These are phyloP conservation scores for Solidago caesia DNA, from an alignment of 129 eudicot species.

Conservation along the genomic window DNA sequence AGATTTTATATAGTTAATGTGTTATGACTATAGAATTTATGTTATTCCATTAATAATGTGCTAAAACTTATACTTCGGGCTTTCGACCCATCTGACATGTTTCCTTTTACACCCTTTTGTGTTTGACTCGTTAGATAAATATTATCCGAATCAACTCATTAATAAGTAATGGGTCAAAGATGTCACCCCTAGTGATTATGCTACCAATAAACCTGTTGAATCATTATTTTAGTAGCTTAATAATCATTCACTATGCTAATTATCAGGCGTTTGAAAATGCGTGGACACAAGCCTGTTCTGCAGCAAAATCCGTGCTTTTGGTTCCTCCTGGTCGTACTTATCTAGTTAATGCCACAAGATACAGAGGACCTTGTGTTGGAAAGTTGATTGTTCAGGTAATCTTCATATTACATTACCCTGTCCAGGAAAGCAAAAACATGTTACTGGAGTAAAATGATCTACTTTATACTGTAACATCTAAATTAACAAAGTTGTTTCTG, in stretches of 20 bases:
- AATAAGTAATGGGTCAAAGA: not conserved
- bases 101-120: not conserved
- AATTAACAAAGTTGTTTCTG: not conserved
- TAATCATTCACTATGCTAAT: constrained; percentile 5
- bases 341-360: constrained; percentile 88
- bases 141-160: not conserved
- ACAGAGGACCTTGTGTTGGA: constrained; percentile 79
- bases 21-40: not conserved
- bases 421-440: not conserved
- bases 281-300: constrained; percentile 69
- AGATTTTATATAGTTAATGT: not conserved
- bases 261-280: constrained; percentile 38
- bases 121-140: not conserved
- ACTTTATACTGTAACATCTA: not conserved
- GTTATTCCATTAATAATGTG: not conserved
- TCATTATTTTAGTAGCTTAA: not conserved
- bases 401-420: not conserved
- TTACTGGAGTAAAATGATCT: constrained; percentile 1
- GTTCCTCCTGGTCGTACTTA: constrained; percentile 81
- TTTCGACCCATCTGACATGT: not conserved
- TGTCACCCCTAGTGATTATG: not conserved
- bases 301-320: constrained; percentile 66
- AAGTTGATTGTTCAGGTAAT: constrained; percentile 73
- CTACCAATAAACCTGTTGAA: not conserved
- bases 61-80: not conserved